Evolutionary conservation across 805 yeast species (phyloP).

Genomic region (Metschnikowia henanensis): DNA sequence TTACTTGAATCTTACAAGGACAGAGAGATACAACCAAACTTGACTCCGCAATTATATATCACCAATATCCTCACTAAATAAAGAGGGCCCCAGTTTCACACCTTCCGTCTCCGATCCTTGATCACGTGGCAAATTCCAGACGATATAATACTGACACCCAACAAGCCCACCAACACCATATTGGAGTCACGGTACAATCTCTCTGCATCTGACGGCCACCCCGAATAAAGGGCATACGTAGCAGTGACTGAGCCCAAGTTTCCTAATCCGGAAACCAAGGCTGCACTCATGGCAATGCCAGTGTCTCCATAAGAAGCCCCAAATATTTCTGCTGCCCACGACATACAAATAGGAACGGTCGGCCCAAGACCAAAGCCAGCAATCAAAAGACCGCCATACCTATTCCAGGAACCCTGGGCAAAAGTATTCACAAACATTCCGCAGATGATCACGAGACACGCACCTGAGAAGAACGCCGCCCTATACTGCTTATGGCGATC

Average conservation of each 20-base stretch:
- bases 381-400: conserved; percentile 76
- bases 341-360: conserved; percentile 85
- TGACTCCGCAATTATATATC: too few species aligned
- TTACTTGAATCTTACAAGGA: too few species aligned
- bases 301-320: conserved; percentile 73
- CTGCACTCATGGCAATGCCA: conserved; percentile 80
- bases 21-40: too few species aligned
- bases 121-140: conserved; percentile 26
- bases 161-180: conserved; percentile 79
- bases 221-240: conserved; percentile 80
- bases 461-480: conserved; percentile 58
- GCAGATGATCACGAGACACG: conserved; percentile 65
- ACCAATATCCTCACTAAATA: too few species aligned
- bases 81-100: too few species aligned
- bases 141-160: conserved; percentile 67
- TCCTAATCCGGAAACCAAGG: conserved; percentile 82
- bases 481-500: conserved; percentile 62
- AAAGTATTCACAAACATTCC: conserved; percentile 78
- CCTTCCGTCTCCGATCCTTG: background rate
- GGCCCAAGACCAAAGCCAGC: conserved; percentile 89
- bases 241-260: conserved; percentile 84
- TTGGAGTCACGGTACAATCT: conserved; percentile 67
- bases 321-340: conserved; percentile 78
- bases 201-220: conserved; percentile 78
- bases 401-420: conserved; percentile 71